Percentiles rank a stretch among this genome's conserved stretches.
Conservation (phyloP, 805 yeast genomes). For the Zygoascus tannicola region DNA sequence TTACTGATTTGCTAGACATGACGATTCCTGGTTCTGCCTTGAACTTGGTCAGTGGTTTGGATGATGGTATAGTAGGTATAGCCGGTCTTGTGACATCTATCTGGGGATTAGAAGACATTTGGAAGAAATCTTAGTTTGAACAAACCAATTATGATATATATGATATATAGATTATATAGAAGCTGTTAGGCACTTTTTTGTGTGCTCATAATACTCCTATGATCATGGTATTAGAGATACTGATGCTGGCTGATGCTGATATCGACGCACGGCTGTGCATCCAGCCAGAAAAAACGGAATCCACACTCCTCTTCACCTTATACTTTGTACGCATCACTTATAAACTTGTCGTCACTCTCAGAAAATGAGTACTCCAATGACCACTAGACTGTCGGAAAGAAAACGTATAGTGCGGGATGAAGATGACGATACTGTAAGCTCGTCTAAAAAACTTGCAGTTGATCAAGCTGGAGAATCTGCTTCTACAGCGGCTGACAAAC, state of each 20-base stretch:
- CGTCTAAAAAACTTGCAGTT: neutral
- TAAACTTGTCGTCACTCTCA: neutral
- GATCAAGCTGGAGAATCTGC: neutral
- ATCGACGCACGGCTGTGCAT: too few species aligned
- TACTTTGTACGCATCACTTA: neutral
- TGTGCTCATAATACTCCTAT: too few species aligned
- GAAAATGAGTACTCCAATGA: conserved; percentile 8
- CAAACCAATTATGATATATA: too few species aligned
- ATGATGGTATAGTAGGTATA: conserved; percentile 73
- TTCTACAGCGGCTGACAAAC: neutral
- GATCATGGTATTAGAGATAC: too few species aligned
- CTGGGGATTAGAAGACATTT: conserved; percentile 64
- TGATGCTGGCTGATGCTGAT: too few species aligned
- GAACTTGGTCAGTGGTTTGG: conserved; percentile 41
- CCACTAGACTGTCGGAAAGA: conserved; percentile 15
- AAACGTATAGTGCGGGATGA: conserved; percentile 17
- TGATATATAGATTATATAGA: too few species aligned
- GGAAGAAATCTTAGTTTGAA: conserved; percentile 31
- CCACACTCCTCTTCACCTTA: neutral
- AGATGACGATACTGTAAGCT: conserved; percentile 6
- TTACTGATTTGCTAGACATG: conserved; percentile 70
- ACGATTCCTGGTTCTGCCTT: conserved; percentile 67
- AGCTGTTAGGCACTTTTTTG: too few species aligned
- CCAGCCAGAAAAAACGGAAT: too few species aligned
- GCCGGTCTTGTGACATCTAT: conserved; percentile 79